Base-by-base conservation (phyloP, 768 basidiomycete genomes). In the Pleurotus ostreatus region DNA sequence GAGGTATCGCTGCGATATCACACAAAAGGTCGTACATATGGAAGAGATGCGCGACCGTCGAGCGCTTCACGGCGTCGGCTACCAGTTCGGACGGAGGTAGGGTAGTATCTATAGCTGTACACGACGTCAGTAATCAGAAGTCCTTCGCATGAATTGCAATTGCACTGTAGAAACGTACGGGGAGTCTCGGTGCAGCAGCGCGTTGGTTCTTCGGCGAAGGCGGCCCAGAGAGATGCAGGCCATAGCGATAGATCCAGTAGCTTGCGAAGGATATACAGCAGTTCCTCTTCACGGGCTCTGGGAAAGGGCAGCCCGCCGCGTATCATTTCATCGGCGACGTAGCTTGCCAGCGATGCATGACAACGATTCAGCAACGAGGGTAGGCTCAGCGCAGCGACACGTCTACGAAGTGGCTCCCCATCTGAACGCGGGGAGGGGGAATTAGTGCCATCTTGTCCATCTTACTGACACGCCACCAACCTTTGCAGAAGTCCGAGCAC, bases 301-400 rank as follows among this genome's bases (percentile, higher is more conserved):
- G 92, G 85, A 70, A 97, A 95, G 1, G 96, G 96, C 57, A 95
- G 74, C 58, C 80, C 82, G 1, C 95, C 94, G n/a, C 95, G 81
- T 30, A 98, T 65, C 2, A 83, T 79, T 61, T 89, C 86, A 63
- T 98, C 96, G 0, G 91, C 93, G 13, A 96, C 77, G 64, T 89
- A 98, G 6, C 81, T 77, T 15, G 82, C 75, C 55, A 98, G 71
- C 0, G 84, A 78, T 1, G 76, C 72, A 44, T 81, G 79, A 70
- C 90, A 94, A n/a, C 95, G 84, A 58, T 80, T 82, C 23, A 98
- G 72, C 25, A 98, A 71, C 1, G 85, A 78, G 0, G 91, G 84
- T 5, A 94, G 67, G 59, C 80, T 82, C 43, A 94, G 68, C 1
- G 86, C 82, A 1, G 94, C 90, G 2, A 96, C 74, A 16, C 93